phyloP scores from a whole-genome alignment of 345 rosid genomes.

The Euphorbia pulcherrima region DNA sequence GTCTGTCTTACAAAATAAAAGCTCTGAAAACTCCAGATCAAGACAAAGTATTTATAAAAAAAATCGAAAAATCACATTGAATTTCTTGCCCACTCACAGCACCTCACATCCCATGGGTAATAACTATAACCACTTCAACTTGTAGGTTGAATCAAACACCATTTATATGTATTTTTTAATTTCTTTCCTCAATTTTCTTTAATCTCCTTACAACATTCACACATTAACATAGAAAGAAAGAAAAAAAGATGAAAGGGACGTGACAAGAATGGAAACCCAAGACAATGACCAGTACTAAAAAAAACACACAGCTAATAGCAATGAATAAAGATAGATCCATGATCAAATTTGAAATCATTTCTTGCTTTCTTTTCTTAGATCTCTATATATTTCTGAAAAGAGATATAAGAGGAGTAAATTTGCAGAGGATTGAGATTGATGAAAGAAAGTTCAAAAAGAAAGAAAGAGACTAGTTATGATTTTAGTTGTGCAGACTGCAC shows the following conservation, averaged over 20 bases:
- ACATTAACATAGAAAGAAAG: conserved; percentile 27
- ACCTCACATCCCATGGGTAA: conserved; percentile 31
- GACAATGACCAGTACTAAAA: too few species aligned
- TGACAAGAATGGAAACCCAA: conserved; percentile 22
- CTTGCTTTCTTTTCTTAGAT: conserved; percentile 16
- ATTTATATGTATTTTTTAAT: not conserved
- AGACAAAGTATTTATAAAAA: too few species aligned
- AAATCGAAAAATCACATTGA: too few species aligned
- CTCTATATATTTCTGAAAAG: conserved; percentile 9
- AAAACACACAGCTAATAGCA: conserved; percentile 27
- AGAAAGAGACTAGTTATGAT: conserved; percentile 1
- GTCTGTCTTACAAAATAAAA: too few species aligned
- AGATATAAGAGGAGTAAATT: not conserved
- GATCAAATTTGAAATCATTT: conserved; percentile 3
- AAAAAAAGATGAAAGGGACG: conserved; percentile 41
- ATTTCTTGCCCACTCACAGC: conserved; percentile 8
- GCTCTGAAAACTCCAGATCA: too few species aligned
- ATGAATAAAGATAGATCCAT: conserved; percentile 28
- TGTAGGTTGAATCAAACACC: not conserved
- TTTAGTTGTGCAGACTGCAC: too few species aligned
- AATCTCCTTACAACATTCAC: conserved; percentile 29
- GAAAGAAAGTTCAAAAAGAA: conserved; percentile 9
- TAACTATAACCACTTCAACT: conserved; percentile 28
- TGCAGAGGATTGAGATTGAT: conserved; percentile 15
- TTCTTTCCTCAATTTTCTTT: conserved; percentile 23